A percentile compares a stretch with the other conserved stretches of the same genome.
These are phyloP conservation scores for Knoxia roxburghii DNA, from an alignment of 257 asterid species.

Conservation along the genomic window DNA sequence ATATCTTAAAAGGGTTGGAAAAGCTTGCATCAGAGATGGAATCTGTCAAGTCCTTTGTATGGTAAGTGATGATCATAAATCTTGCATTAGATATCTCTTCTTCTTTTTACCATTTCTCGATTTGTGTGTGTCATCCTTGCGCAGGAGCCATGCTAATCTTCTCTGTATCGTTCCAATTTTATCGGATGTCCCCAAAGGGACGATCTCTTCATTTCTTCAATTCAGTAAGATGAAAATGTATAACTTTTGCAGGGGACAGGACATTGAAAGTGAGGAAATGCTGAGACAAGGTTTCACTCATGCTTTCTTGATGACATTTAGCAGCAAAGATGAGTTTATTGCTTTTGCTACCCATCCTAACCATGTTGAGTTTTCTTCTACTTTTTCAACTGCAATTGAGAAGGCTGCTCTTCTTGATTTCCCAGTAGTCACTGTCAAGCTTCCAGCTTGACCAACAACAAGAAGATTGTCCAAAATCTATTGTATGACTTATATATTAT, in stretches of 20 bases:
- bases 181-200: too few relatives aligned
- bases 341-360: slow-evolving; percentile 59
- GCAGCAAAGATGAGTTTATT: slow-evolving; percentile 63
- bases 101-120: too few relatives aligned
- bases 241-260: slow-evolving; percentile 67
- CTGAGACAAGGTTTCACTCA: slow-evolving; percentile 86
- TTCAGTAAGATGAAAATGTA: not conserved
- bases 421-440: slow-evolving; percentile 55
- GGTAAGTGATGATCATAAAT: slow-evolving; percentile 38
- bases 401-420: slow-evolving; percentile 85
- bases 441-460: slow-evolving; percentile 25
- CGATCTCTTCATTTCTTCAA: too few relatives aligned
- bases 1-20: slow-evolving; percentile 61
- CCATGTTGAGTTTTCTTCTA: slow-evolving; percentile 58
- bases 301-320: slow-evolving; percentile 80
- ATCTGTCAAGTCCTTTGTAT: slow-evolving; percentile 73
- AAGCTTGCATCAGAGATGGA: slow-evolving; percentile 70
- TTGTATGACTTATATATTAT: not conserved
- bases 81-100: too few relatives aligned
- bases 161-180: too few relatives aligned
- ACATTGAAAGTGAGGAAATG: slow-evolving; percentile 70
- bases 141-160: too few relatives aligned
- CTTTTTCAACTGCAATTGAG: slow-evolving; percentile 62
- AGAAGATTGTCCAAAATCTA: not conserved
- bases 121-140: too few relatives aligned